These are phyloP conservation scores for Cubamyces sp. DNA, from an alignment of 768 basidiomycete genomes.

Conservation along the genomic window DNA sequence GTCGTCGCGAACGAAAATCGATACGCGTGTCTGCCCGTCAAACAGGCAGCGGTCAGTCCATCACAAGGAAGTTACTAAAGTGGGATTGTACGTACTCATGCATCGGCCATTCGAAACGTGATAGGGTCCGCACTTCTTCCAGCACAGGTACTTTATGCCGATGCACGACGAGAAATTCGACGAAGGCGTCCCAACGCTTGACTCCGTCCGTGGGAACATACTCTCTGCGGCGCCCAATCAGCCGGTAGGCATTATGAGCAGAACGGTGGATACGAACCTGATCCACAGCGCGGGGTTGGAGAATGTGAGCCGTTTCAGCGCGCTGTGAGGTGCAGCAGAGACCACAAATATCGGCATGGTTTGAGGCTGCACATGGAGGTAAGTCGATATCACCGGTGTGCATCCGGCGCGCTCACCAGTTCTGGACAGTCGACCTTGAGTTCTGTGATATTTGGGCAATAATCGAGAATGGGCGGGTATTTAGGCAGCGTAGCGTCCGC, in stretches of 20 bases:
- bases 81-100: neutral
- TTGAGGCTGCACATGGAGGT: neutral
- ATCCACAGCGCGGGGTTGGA: neutral
- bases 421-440: neutral
- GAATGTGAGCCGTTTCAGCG: neutral
- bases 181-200: neutral
- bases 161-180: slow-evolving; percentile 1
- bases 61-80: neutral
- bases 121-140: slow-evolving; percentile 1
- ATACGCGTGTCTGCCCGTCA: neutral
- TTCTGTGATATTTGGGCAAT: slow-evolving; percentile 8
- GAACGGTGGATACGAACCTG: neutral
- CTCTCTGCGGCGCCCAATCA: neutral
- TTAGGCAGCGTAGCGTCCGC: neutral
- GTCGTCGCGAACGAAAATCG: neutral
- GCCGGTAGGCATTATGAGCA: too few species aligned
- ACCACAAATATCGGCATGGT: neutral
- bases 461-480: neutral
- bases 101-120: neutral
- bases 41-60: neutral
- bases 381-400: too few species aligned
- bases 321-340: neutral
- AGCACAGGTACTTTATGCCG: slow-evolving; percentile 1
- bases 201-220: neutral
- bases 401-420: neutral